Base-by-base conservation (phyloP, 495 filamentous ascomycete species). In the Letharia columbiana region DNA sequence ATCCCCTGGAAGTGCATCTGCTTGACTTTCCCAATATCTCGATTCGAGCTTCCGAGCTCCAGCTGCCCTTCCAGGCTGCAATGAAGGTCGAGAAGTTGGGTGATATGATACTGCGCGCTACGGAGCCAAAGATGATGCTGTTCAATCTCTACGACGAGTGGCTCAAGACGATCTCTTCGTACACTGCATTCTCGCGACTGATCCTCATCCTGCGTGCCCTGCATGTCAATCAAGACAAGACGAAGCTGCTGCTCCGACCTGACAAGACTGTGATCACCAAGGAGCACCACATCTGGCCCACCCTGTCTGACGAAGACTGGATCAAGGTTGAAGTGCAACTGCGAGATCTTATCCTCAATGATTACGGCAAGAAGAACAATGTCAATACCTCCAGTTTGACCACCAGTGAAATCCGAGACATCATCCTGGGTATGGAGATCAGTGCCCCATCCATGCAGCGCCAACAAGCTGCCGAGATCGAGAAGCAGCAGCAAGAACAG, bases 31-130 rank as follows among this genome's bases (percentile, higher is more conserved):
- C 95, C 52, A 99, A 99, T 72, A 99, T 99, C 67, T 96, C 93
- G 13, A 99, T 99, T 69, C 91, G 95, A 70, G 95, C 95, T 50
- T 99, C 95, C 1, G 95, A 99, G 78, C 79, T 99, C 65, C 95
- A 99, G 76, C 79, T 99, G 66, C 95, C 95, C 8, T 99, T 99
- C 89, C 95, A 99, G 75, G 95, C 95, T 57, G 95, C 95, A 5
- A 99, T 99, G 95, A 99, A 98, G 82, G 92, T 99, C 49, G 95
- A 99, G 78, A 98, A 97, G 75, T 82, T 99, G 40, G 95, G 93
- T 65, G 95, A 99, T 74, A 96, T 99, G 95, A 99, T 99, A 72
- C 81, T 99, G 50, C 89, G 92, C 62, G 95, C 95, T 17, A 98
- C 95, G 0, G 95, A 98, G 72, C 95, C 95, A 31, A 94, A 98